phyloP scores from a whole-genome alignment of 148 eudicot genomes.

The Oxyria digyna region DNA sequence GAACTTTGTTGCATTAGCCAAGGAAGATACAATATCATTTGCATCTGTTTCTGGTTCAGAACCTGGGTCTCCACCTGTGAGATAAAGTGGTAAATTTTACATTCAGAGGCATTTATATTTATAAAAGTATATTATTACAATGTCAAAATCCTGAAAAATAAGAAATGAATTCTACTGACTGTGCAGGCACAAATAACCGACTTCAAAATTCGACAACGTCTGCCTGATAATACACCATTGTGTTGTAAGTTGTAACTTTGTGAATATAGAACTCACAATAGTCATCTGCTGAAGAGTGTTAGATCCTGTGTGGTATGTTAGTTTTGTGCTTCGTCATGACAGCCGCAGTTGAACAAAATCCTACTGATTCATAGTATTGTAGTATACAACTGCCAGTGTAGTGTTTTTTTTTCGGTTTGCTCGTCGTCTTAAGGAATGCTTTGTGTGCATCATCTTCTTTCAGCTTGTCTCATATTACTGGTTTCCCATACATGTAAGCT shows the following conservation, averaged over 20 bases:
- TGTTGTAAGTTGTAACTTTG: constrained; percentile 1
- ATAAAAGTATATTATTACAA: neutral
- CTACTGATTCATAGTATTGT: constrained; percentile 2
- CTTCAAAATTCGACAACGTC: neutral
- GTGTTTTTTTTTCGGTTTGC: neutral
- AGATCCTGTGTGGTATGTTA: neutral
- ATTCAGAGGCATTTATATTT: neutral
- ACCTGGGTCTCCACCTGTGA: constrained; percentile 47
- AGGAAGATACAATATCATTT: constrained; percentile 55
- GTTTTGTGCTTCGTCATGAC: constrained; percentile 2
- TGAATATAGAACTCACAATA: constrained; percentile 8
- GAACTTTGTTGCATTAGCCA: constrained; percentile 45
- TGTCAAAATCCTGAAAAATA: neutral
- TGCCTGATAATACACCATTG: neutral
- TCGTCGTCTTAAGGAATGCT: neutral
- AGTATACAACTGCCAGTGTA: constrained; percentile 3
- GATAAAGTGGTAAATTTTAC: constrained; percentile 1
- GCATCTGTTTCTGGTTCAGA: constrained; percentile 55
- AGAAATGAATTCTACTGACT: neutral
- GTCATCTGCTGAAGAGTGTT: constrained; percentile 5
- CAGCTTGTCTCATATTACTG: neutral
- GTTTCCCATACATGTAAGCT: constrained; percentile 6
- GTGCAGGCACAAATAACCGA: constrained; percentile 2
- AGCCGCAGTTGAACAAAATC: neutral
- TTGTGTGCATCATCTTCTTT: neutral